A percentile compares a stretch with the other conserved stretches of the same genome.
phyloP scores from a whole-genome alignment of 805 yeast genomes.

The Candida tammaniensis region DNA sequence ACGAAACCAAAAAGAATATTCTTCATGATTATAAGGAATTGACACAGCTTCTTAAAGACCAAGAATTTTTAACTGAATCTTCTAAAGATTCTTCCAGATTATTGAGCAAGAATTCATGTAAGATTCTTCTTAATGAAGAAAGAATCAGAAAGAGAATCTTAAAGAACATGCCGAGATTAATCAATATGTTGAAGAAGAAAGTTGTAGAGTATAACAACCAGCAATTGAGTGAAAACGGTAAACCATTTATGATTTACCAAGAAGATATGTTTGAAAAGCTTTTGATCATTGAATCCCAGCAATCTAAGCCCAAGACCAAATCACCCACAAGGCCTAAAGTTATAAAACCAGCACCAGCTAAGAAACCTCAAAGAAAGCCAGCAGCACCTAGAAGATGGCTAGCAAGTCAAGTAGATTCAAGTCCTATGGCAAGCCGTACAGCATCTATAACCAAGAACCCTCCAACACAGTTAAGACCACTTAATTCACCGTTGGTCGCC shows the following conservation, averaged over 20 bases:
- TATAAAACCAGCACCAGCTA: conserved; percentile 1
- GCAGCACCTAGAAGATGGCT: conserved; percentile 4
- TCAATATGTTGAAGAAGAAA: conserved; percentile 48
- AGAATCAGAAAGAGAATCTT: conserved; percentile 63
- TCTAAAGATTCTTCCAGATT: conserved; percentile 79
- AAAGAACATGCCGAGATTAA: conserved; percentile 65
- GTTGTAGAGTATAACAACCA: conserved; percentile 47
- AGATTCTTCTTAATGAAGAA: conserved; percentile 77
- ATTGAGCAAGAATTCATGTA: conserved; percentile 71
- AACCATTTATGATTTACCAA: conserved; percentile 42
- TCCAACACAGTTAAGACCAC: conserved; percentile 11
- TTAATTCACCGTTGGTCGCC: conserved; percentile 12
- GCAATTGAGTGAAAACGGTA: conserved; percentile 17
- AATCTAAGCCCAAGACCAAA: conserved; percentile 4
- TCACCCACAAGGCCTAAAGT: conserved; percentile 7
- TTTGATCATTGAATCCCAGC: conserved; percentile 28
- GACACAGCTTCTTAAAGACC: conserved; percentile 56
- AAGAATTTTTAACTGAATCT: conserved; percentile 60
- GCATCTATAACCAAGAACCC: not conserved
- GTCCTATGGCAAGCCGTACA: conserved; percentile 1
- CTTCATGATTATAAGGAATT: conserved; percentile 55
- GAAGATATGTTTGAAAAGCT: conserved; percentile 44
- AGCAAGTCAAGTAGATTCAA: conserved; percentile 3
- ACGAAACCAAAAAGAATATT: conserved; percentile 51
- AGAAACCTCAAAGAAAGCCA: conserved; percentile 1